These are phyloP conservation scores for Geranium incanum DNA, from an alignment of 441 rosid species.

Conservation along the genomic window DNA sequence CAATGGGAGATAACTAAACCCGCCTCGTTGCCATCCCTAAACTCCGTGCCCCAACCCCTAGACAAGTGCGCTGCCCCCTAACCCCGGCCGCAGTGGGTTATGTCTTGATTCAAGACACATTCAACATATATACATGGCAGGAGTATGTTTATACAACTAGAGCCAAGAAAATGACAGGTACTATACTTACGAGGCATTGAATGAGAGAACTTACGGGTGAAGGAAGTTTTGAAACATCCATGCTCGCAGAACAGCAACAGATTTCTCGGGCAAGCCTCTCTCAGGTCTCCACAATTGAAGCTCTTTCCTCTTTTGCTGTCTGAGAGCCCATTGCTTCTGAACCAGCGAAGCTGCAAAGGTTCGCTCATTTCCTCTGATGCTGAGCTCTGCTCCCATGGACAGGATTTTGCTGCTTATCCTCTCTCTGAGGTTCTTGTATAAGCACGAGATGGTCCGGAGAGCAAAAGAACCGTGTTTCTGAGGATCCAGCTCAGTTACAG, in stretches of 20 bases:
- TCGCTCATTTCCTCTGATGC: slow-evolving; percentile 29
- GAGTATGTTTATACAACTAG: not conserved
- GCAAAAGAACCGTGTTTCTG: slow-evolving; percentile 67
- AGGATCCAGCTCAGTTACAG: slow-evolving; percentile 80
- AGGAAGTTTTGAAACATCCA: slow-evolving; percentile 99
- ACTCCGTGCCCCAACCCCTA: too few species aligned
- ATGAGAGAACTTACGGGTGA: slow-evolving; percentile 57
- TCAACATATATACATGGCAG: too few species aligned
- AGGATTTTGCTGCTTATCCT: slow-evolving; percentile 79
- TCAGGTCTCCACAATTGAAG: slow-evolving; percentile 81
- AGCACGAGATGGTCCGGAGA: slow-evolving; percentile 55
- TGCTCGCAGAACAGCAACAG: slow-evolving; percentile 69
- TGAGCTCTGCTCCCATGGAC: slow-evolving; percentile 44
- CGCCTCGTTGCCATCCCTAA: too few species aligned
- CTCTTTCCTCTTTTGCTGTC: slow-evolving; percentile 64
- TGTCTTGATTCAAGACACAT: too few species aligned
- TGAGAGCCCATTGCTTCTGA: slow-evolving; percentile 66
- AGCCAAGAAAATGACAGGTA: not conserved
- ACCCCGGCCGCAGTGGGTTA: too few species aligned
- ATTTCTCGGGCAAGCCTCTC: slow-evolving; percentile 80
- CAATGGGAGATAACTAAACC: too few species aligned
- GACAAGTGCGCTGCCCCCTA: too few species aligned
- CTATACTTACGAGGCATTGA: too few species aligned
- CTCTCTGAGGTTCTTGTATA: slow-evolving; percentile 69
- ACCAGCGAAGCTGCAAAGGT: slow-evolving; percentile 42